Conservation (phyloP, 768 basidiomycete genomes). For the Rhizopogon rudus region DNA sequence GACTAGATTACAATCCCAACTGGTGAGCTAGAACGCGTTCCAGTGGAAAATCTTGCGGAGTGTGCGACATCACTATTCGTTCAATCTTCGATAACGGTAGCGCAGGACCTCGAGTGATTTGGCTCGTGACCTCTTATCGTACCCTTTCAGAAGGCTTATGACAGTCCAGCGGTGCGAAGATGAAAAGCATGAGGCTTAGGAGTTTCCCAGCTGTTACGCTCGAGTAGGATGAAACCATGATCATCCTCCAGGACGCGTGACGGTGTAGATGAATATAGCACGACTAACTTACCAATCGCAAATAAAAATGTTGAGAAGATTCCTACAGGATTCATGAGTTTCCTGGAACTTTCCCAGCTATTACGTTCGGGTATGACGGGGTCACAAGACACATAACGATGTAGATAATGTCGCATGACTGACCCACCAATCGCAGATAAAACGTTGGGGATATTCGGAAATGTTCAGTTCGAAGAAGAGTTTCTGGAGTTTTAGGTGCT, state of each 20-base stretch:
- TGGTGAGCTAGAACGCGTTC: slow-evolving; percentile 49
- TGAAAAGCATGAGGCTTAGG: slow-evolving; percentile 32
- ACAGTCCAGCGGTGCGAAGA: background rate
- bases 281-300: slow-evolving; percentile 35
- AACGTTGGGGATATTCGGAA: slow-evolving; percentile 25
- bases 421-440: slow-evolving; percentile 28
- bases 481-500: slow-evolving; percentile 41
- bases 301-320: too few species aligned
- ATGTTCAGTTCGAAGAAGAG: slow-evolving; percentile 18
- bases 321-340: too few species aligned
- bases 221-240: slow-evolving; percentile 42
- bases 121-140: slow-evolving; percentile 57
- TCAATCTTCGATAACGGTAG: slow-evolving; percentile 27
- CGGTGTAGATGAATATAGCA: slow-evolving; percentile 29
- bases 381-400: slow-evolving; percentile 38
- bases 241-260: slow-evolving; percentile 37
- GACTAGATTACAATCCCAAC: slow-evolving; percentile 30
- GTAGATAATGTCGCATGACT: slow-evolving; percentile 38
- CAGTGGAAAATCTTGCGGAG: slow-evolving; percentile 34
- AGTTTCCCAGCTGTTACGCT: slow-evolving; percentile 41
- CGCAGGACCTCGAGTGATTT: slow-evolving; percentile 33
- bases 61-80: slow-evolving; percentile 48
- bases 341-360: slow-evolving; percentile 43
- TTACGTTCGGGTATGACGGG: slow-evolving; percentile 38
- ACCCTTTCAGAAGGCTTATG: slow-evolving; percentile 15